A percentile compares a stretch with the other conserved stretches of the same genome.
Conservation (phyloP, 768 basidiomycete species). For the Termitomyces sp. region DNA sequence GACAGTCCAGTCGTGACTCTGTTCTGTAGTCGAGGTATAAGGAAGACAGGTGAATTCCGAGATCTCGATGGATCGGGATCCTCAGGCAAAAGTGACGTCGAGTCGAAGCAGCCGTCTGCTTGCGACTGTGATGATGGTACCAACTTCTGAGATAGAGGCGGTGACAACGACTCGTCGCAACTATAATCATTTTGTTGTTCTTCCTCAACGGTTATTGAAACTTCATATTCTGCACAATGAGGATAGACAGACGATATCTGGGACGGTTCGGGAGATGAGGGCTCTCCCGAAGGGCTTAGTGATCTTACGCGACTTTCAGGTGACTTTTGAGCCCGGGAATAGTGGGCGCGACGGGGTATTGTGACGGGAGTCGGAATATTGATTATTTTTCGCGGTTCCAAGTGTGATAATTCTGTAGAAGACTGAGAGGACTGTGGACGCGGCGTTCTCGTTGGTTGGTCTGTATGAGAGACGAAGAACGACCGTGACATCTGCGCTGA, state of each 20-base stretch:
- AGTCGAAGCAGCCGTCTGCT: slow-evolving; percentile 9
- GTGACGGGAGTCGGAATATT: slow-evolving; percentile 6
- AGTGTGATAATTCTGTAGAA: not conserved
- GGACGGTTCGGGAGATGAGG: not conserved
- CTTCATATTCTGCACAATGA: not conserved
- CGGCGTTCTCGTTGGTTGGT: not conserved
- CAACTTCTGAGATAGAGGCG: slow-evolving; percentile 2
- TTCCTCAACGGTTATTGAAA: not conserved
- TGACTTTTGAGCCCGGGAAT: not conserved
- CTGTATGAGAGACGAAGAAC: not conserved
- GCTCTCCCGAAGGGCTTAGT: not conserved
- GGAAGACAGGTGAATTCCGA: not conserved
- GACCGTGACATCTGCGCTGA: not conserved
- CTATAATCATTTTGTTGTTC: not conserved
- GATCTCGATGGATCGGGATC: not conserved
- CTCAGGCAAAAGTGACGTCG: not conserved
- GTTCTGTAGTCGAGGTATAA: not conserved
- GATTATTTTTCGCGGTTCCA: not conserved
- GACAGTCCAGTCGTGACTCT: not conserved
- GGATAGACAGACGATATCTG: not conserved
- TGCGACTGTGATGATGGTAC: slow-evolving; percentile 35
- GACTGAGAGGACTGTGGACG: not conserved
- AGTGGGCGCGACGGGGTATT: slow-evolving; percentile 1
- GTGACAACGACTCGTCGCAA: not conserved
- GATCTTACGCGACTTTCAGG: not conserved